Percentiles rank a stretch among this genome's conserved stretches.
These are phyloP conservation scores for Globisporangium echinulatum DNA, from an alignment of 352 stramenopile genomes.

Conservation along the genomic window DNA sequence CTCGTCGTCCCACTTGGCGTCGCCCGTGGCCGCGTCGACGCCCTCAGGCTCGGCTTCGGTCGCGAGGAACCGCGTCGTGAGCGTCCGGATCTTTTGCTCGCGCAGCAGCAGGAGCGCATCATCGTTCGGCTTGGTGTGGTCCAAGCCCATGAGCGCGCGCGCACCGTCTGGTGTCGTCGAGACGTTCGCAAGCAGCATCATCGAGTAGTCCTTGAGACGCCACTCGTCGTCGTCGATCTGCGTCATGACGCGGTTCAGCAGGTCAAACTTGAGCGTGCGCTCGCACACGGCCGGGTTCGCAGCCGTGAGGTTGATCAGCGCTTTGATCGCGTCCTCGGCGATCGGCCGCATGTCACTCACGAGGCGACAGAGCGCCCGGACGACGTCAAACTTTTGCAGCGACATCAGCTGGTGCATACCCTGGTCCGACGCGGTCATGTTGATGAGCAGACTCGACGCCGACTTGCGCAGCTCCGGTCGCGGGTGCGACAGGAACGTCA, in stretches of 20 bases:
- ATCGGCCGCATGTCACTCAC: slow-evolving; percentile 82
- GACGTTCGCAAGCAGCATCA: slow-evolving; percentile 86
- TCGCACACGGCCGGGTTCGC: slow-evolving; percentile 60
- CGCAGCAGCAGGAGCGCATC: slow-evolving; percentile 43
- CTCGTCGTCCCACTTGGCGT: slow-evolving; percentile 84
- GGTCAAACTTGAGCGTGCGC: slow-evolving; percentile 67
- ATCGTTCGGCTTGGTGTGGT: slow-evolving; percentile 34
- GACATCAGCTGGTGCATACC: slow-evolving; percentile 72
- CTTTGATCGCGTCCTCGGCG: slow-evolving; percentile 81
- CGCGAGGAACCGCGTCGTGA: slow-evolving; percentile 68
- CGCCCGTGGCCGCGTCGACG: slow-evolving; percentile 53
- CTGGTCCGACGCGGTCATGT: slow-evolving; percentile 79
- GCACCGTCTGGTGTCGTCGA: slow-evolving; percentile 63
- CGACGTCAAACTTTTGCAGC: slow-evolving; percentile 60
- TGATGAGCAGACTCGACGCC: slow-evolving; percentile 70
- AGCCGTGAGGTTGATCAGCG: slow-evolving; percentile 82
- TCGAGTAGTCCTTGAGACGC: slow-evolving; percentile 76
- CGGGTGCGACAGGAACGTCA: slow-evolving; percentile 74
- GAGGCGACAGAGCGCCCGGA: slow-evolving; percentile 71
- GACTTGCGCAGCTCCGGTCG: slow-evolving; percentile 84
- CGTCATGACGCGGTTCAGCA: slow-evolving; percentile 84
- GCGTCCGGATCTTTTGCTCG: slow-evolving; percentile 75
- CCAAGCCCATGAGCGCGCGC: slow-evolving; percentile 51
- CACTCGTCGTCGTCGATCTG: slow-evolving; percentile 80
- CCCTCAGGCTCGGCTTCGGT: slow-evolving; percentile 72